These are phyloP conservation scores for Baudoinia panamericana DNA, from an alignment of 495 filamentous ascomycete genomes.

Conservation along the genomic window DNA sequence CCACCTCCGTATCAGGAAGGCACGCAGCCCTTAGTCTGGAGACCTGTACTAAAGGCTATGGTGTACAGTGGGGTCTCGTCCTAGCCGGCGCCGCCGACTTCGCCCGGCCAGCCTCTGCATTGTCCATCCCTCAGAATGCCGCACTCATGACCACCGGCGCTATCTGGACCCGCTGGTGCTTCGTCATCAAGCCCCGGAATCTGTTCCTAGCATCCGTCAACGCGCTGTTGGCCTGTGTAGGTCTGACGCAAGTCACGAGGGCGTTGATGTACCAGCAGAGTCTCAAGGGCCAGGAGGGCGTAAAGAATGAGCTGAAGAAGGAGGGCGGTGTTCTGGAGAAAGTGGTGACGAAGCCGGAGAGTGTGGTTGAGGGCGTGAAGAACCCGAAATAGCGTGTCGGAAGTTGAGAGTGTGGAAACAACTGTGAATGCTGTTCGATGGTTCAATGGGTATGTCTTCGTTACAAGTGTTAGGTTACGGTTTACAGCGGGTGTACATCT, in stretches of 20 bases:
- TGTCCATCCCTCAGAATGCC: slow-evolving; percentile 80
- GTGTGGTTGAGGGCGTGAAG: slow-evolving; percentile 31
- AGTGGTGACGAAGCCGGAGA: slow-evolving; percentile 34
- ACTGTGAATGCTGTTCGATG: not conserved
- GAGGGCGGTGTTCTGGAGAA: slow-evolving; percentile 37
- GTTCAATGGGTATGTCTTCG: not conserved
- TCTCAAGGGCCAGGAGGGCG: slow-evolving; percentile 38
- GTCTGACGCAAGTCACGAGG: slow-evolving; percentile 64
- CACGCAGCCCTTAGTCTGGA: slow-evolving; percentile 2
- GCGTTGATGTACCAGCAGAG: slow-evolving; percentile 55
- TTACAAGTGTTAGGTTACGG: not conserved
- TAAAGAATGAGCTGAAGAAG: slow-evolving; percentile 37
- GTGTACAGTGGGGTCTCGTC: slow-evolving; percentile 73
- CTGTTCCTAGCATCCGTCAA: slow-evolving; percentile 71
- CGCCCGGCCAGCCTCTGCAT: slow-evolving; percentile 76
- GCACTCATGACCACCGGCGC: slow-evolving; percentile 78
- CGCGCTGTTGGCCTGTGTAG: slow-evolving; percentile 90
- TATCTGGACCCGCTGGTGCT: slow-evolving; percentile 98
- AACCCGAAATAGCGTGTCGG: not conserved
- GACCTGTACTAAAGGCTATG: no score
- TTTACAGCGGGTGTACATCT: not conserved
- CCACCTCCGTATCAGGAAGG: not conserved
- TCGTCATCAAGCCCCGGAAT: slow-evolving; percentile 90
- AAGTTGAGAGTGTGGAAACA: no score
- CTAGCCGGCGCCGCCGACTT: slow-evolving; percentile 87